These are phyloP conservation scores for Pleurostoma richardsiae DNA, from an alignment of 2,329 filamentous ascomycete genomes.

Conservation along the genomic window DNA sequence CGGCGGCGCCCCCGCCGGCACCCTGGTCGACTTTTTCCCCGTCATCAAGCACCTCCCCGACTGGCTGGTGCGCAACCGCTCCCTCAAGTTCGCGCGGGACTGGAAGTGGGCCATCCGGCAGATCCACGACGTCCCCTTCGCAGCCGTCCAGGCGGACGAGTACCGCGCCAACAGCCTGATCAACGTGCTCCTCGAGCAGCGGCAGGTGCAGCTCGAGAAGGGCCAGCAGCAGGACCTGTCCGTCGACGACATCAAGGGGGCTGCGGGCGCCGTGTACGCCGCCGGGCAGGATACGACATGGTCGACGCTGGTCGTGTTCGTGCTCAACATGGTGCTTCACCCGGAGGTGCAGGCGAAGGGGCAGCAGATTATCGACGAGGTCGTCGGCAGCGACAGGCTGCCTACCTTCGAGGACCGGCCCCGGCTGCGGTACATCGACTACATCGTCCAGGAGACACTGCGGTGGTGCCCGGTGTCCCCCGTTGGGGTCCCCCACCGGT, in stretches of 20 bases:
- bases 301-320: conserved; percentile 26
- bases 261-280: conserved; percentile 40
- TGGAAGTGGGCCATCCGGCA: conserved; percentile 9
- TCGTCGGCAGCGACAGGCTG: conserved; percentile 21
- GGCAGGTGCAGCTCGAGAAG: conserved; percentile 18
- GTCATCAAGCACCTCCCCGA: background rate
- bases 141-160: conserved; percentile 19
- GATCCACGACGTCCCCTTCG: conserved; percentile 18
- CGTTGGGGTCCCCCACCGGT: conserved; percentile 47
- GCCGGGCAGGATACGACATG: conserved; percentile 42
- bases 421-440: conserved; percentile 34
- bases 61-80: background rate
- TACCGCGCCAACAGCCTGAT: conserved; percentile 22
- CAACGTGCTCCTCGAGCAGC: conserved; percentile 20
- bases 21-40: background rate
- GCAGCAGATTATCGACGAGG: conserved; percentile 30
- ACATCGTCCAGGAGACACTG: conserved; percentile 37
- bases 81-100: conserved; percentile 5
- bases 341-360: conserved; percentile 40
- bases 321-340: conserved; percentile 34
- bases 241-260: conserved; percentile 41
- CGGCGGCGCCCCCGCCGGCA: background rate
- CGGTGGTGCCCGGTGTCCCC: conserved; percentile 38
- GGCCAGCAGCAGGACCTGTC: conserved; percentile 25
- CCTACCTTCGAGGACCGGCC: conserved; percentile 38